These are phyloP conservation scores for Penstemon barbatus DNA, from an alignment of 257 asterid species.

Conservation along the genomic window DNA sequence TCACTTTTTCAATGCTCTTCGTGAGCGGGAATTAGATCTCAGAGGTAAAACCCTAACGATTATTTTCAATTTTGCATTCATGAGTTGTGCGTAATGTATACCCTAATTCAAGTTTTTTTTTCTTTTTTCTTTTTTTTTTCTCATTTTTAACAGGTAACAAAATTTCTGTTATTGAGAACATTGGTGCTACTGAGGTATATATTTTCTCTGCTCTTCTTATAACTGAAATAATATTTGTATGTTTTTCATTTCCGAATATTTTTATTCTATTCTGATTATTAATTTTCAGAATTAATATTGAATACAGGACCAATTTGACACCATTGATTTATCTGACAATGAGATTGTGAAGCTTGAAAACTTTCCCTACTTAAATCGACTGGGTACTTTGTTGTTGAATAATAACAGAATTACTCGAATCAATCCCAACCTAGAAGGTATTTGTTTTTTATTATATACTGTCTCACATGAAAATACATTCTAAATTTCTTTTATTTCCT, in stretches of 20 bases:
- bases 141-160: slow-evolving; percentile 68
- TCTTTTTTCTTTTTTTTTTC: background rate
- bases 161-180: slow-evolving; percentile 86
- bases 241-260: background rate
- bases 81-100: background rate
- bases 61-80: background rate
- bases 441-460: background rate
- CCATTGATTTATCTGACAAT: slow-evolving; percentile 93
- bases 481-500: too few species aligned
- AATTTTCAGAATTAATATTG: background rate
- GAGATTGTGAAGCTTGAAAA: slow-evolving; percentile 99
- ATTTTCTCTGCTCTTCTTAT: too few species aligned
- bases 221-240: too few species aligned
- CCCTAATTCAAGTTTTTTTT: background rate
- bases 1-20: slow-evolving; percentile 90
- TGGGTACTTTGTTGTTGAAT: slow-evolving; percentile 87
- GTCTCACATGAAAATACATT: too few species aligned
- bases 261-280: background rate
- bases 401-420: slow-evolving; percentile 94
- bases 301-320: slow-evolving; percentile 91
- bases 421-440: slow-evolving; percentile 90
- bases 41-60: slow-evolving; percentile 51
- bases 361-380: slow-evolving; percentile 71
- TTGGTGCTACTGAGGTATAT: slow-evolving; percentile 96
- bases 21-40: slow-evolving; percentile 93